phyloP scores from a whole-genome alignment of 177 flowering plant species.

The Vitis hybrid region DNA sequence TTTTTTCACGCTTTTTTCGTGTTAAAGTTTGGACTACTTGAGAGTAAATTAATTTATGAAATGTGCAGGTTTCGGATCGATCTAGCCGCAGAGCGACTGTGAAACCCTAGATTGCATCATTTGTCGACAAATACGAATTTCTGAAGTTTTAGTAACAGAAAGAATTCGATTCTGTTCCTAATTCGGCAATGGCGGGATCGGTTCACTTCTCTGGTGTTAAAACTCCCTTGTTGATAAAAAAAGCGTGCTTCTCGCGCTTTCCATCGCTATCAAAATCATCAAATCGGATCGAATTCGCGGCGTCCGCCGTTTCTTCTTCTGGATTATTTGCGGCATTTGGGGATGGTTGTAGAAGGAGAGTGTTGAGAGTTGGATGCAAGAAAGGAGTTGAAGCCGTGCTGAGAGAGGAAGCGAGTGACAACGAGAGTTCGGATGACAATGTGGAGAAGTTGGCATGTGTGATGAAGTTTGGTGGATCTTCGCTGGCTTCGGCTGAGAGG shows the following conservation, averaged over 20 bases:
- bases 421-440: neutral
- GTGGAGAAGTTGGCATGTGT: slow-evolving; percentile 31
- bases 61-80: too few relatives aligned
- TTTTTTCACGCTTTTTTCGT: too few relatives aligned
- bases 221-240: neutral
- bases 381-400: slow-evolving; percentile 5
- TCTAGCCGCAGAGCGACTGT: neutral
- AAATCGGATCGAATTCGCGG: neutral
- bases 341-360: neutral
- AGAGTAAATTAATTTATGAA: too few relatives aligned
- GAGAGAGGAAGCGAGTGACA: neutral
- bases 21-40: too few relatives aligned
- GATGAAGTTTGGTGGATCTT: slow-evolving; percentile 98
- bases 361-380: neutral
- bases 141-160: too few relatives aligned
- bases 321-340: neutral
- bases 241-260: neutral
- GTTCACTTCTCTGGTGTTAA: slow-evolving; percentile 6
- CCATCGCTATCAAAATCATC: neutral
- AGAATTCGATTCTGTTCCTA: neutral
- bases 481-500: slow-evolving; percentile 69
- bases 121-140: neutral
- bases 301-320: neutral
- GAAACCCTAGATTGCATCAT: neutral
- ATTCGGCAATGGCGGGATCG: slow-evolving; percentile 14